Evolutionary conservation across 805 yeast genomes (phyloP).

Genomic region (Ascoidea rubescens): DNA sequence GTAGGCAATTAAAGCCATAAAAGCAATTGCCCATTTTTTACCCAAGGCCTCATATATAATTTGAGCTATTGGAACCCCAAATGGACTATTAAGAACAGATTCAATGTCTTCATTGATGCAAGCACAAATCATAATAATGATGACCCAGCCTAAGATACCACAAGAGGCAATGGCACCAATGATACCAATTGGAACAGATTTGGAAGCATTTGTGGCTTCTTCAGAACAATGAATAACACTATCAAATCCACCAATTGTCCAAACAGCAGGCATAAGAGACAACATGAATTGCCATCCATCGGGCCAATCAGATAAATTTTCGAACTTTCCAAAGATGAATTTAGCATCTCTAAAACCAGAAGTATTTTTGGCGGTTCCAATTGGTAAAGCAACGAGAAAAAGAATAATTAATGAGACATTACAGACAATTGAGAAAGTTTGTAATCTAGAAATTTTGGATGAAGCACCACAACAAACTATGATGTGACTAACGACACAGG

Average conservation of each 20-base stretch:
- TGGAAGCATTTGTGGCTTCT: conserved; percentile 49
- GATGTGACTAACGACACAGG: conserved; percentile 38
- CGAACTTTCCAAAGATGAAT: conserved; percentile 40
- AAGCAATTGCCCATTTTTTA: conserved; percentile 47
- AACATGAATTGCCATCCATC: conserved; percentile 40
- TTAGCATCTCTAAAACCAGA: conserved; percentile 30
- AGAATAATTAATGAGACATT: conserved; percentile 39
- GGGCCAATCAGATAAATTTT: conserved; percentile 41
- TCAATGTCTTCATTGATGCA: conserved; percentile 33
- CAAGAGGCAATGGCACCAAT: conserved; percentile 19
- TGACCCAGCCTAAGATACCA: conserved; percentile 44
- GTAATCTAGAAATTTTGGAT: conserved; percentile 40
- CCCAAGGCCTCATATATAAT: conserved; percentile 50
- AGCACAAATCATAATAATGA: conserved; percentile 39
- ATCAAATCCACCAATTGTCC: conserved; percentile 69
- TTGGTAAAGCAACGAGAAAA: conserved; percentile 50
- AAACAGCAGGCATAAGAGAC: conserved; percentile 51
- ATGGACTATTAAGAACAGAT: conserved; percentile 25
- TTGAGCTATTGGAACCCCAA: conserved; percentile 57
- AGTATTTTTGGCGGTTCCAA: conserved; percentile 31
- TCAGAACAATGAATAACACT: conserved; percentile 63
- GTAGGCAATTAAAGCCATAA: conserved; percentile 41
- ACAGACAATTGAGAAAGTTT: conserved; percentile 40
- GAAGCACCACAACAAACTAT: conserved; percentile 43
- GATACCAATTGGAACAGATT: conserved; percentile 54